A percentile compares a stretch with the other conserved stretches of the same genome.
Evolutionary conservation across 2,329 filamentous ascomycete species (phyloP).

Genomic region (Coniella lustricola): DNA sequence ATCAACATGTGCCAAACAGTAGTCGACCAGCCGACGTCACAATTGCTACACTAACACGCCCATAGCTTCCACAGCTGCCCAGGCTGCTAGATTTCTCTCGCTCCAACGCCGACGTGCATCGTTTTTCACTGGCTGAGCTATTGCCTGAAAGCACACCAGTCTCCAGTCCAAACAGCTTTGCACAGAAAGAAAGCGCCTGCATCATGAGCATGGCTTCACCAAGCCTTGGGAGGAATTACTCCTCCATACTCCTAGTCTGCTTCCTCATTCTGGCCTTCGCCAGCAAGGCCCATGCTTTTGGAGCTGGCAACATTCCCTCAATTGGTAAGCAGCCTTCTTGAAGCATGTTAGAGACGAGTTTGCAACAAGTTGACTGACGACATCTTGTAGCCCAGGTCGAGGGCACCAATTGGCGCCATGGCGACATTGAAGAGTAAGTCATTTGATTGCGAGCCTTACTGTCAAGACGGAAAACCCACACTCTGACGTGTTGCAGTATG

Average conservation of each 20-base stretch:
- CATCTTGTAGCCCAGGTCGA: conserved; percentile 43
- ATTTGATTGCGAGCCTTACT: conserved; percentile 27
- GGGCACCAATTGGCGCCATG: conserved; percentile 64
- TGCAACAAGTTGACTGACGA: neutral
- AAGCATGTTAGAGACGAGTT: neutral
- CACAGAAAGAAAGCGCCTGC: neutral
- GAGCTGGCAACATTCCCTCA: conserved; percentile 65
- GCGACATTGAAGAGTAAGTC: conserved; percentile 34
- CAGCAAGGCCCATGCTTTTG: conserved; percentile 53
- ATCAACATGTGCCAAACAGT: neutral
- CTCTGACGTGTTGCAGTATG: conserved; percentile 60
- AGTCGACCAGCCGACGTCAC: conserved; percentile 1
- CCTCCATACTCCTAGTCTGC: conserved; percentile 40
- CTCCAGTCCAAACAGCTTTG: neutral
- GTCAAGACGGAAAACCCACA: neutral
- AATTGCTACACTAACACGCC: neutral
- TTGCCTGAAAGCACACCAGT: too few species aligned
- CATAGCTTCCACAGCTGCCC: neutral
- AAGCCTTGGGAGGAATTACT: conserved; percentile 39
- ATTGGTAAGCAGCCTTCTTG: conserved; percentile 36
- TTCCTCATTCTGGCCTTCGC: conserved; percentile 49
- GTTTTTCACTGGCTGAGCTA: too few species aligned
- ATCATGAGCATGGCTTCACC: conserved; percentile 39
- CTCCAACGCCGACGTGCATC: too few species aligned
- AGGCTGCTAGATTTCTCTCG: too few species aligned